Base-by-base conservation (phyloP, 129 eudicot genomes). In the Deinandra increscens region DNA sequence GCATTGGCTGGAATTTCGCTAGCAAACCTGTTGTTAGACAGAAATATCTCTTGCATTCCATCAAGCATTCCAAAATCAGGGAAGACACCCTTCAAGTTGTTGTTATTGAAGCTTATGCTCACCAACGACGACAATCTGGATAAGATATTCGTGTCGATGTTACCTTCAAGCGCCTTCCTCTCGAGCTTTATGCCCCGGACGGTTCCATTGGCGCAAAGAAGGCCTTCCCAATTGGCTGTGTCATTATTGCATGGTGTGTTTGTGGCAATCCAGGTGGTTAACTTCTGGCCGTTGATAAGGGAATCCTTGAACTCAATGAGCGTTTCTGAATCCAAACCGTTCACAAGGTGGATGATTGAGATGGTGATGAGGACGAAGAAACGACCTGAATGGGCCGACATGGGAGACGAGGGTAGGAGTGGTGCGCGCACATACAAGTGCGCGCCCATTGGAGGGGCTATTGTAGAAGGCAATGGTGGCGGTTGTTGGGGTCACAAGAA, bases 141-240 rank as follows among this genome's bases (percentile, higher is more conserved):
- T 5, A 93, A 85, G 1, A 79, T 29, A 0, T 80, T 77, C 8
- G 85, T 55, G 53, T 93, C 81, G 1, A 89, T 81, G 49, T 36
- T 17, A 31, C 97, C 99, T 74, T 64, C 41, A 22, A 93, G 65
- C 4, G 84, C 86, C 83, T 81, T 77, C 8, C 81, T 69, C 42
- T 93, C 88, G 9, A 93, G 92, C 56, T 85, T 75, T 60, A 93
- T 60, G 7, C 90, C 99, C 83, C 81, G 80, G 18, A 93, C 82
- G 0, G 15, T 33, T 7, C 78, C 84, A 13, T 76, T 58, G 3
- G 56, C 31, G 75, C 99, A 93, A 6, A 81, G 18, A 48, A 93
- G 18, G 7, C 90, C 92, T n/a, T 17, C 76, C 99, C 99, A 93
- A 66, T 74, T 81, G 20, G 75, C 71, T 9, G 12, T 42, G 10